Evolutionary conservation across 176 grass and related monocot species (phyloP).

Genomic region (Oryza glaberrima): DNA sequence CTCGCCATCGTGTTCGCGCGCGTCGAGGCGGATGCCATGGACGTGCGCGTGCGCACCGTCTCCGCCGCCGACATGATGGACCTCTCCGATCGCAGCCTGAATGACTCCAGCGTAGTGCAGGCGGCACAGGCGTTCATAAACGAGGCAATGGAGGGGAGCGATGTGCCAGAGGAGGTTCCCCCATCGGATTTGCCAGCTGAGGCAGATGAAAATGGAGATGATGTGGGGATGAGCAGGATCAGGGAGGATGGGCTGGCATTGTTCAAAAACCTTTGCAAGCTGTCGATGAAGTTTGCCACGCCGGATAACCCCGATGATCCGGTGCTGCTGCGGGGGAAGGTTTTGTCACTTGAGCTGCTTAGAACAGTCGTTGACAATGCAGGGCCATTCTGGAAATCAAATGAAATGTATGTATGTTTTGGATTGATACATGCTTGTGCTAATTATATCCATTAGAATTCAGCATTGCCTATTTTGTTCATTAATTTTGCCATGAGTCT

Average conservation of each 20-base stretch:
- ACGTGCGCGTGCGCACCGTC: conserved; percentile 64
- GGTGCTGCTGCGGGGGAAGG: conserved; percentile 82
- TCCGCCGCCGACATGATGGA: conserved; percentile 95
- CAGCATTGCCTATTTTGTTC: conserved; percentile 1
- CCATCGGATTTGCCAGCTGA: conserved; percentile 24
- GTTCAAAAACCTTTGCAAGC: conserved; percentile 93
- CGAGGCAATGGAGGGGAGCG: conserved; percentile 80
- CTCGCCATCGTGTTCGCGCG: conserved; percentile 67
- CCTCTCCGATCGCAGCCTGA: conserved; percentile 91
- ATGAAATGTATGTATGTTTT: conserved; percentile 61
- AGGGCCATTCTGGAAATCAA: conserved; percentile 76
- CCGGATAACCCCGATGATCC: conserved; percentile 75
- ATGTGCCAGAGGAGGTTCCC: conserved; percentile 31
- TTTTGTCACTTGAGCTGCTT: conserved; percentile 88
- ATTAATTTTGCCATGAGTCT: background rate
- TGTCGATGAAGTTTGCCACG: conserved; percentile 89
- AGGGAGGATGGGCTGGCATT: conserved; percentile 80
- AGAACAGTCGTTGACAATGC: conserved; percentile 82
- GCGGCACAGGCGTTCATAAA: conserved; percentile 85
- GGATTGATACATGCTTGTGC: background rate
- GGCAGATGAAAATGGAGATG: conserved; percentile 14
- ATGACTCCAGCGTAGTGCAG: conserved; percentile 87
- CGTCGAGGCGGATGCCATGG: conserved; percentile 62
- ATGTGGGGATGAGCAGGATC: conserved; percentile 58
- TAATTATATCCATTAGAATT: conserved; percentile 4